Evolutionary conservation across 352 stramenopile genomes (phyloP).

Genomic region (Pilasporangium apinafurcum): DNA sequence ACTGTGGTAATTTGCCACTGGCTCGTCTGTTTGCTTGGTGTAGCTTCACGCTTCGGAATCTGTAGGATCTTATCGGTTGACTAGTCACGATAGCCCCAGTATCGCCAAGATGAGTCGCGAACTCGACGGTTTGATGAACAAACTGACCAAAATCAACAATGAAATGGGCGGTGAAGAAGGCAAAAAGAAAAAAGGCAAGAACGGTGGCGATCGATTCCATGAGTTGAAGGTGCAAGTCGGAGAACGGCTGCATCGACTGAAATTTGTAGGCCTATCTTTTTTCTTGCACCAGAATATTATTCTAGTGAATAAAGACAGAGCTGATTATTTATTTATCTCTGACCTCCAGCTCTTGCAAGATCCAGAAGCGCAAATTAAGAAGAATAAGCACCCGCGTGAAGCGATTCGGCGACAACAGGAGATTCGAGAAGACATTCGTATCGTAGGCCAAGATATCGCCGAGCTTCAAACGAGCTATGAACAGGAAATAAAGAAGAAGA

Average conservation of each 20-base stretch:
- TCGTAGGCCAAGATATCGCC: constrained; percentile 65
- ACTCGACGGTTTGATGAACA: constrained; percentile 71
- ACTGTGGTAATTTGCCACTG: neutral
- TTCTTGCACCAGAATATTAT: neutral
- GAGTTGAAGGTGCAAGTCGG: constrained; percentile 76
- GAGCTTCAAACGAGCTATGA: constrained; percentile 69
- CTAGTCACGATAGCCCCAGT: neutral
- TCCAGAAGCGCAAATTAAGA: constrained; percentile 51
- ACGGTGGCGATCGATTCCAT: constrained; percentile 66
- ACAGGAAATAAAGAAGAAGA: constrained; percentile 78
- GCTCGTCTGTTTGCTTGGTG: neutral
- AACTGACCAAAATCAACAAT: constrained; percentile 68
- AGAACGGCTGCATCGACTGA: constrained; percentile 71
- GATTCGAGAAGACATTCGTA: constrained; percentile 73
- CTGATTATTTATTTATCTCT: neutral
- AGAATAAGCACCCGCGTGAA: constrained; percentile 71
- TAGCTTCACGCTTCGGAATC: neutral
- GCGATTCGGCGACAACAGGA: constrained; percentile 74
- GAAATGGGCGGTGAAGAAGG: constrained; percentile 74
- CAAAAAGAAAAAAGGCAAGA: constrained; percentile 60
- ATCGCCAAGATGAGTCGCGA: constrained; percentile 56
- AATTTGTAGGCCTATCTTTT: constrained; percentile 37
- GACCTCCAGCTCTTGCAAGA: constrained; percentile 62
- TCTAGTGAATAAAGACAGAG: neutral
- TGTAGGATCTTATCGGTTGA: no score